Conservation (phyloP, 2,329 filamentous ascomycete species). For the Tolypocladium ovalisporum region DNA sequence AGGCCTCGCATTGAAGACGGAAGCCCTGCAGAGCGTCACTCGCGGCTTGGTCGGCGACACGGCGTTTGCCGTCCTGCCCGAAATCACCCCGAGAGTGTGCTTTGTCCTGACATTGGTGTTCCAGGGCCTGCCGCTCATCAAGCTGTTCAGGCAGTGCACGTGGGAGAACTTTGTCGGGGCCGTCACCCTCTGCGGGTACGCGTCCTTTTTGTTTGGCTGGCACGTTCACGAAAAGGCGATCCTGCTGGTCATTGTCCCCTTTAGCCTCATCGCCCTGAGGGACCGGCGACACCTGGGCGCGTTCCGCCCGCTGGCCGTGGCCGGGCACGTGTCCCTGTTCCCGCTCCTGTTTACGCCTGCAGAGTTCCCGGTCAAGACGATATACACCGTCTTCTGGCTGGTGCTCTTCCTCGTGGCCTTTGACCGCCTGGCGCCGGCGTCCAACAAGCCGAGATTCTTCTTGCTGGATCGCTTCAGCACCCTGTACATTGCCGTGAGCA, state of each 20-base stretch:
- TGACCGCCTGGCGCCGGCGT: slow-evolving; percentile 77
- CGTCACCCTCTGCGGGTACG: slow-evolving; percentile 86
- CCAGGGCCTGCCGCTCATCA: slow-evolving; percentile 68
- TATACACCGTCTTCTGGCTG: slow-evolving; percentile 90
- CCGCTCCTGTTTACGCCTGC: slow-evolving; percentile 84
- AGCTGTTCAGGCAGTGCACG: slow-evolving; percentile 68
- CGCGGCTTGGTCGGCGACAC: slow-evolving; percentile 89
- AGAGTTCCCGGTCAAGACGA: slow-evolving; percentile 88
- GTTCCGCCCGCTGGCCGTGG: slow-evolving; percentile 83
- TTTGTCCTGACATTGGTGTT: slow-evolving; percentile 76
- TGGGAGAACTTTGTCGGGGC: slow-evolving; percentile 88
- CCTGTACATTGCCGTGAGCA: slow-evolving; percentile 79
- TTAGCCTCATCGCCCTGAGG: slow-evolving; percentile 81
- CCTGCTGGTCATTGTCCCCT: slow-evolving; percentile 86
- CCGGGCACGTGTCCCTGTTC: slow-evolving; percentile 91
- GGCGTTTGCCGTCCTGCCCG: slow-evolving; percentile 83
- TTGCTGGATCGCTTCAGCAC: slow-evolving; percentile 84
- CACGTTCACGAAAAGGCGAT: slow-evolving; percentile 98
- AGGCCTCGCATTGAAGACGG: slow-evolving; percentile 59
- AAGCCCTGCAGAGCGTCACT: slow-evolving; percentile 79
- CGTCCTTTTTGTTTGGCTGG: slow-evolving; percentile 96
- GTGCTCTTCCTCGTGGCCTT: slow-evolving; percentile 77
- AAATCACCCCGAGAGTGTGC: slow-evolving; percentile 69
- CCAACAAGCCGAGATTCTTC: slow-evolving; percentile 70
- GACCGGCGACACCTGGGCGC: slow-evolving; percentile 85